Evolutionary conservation across 352 stramenopile genomes (phyloP).

Genomic region (Halophytophthora batemanensis): DNA sequence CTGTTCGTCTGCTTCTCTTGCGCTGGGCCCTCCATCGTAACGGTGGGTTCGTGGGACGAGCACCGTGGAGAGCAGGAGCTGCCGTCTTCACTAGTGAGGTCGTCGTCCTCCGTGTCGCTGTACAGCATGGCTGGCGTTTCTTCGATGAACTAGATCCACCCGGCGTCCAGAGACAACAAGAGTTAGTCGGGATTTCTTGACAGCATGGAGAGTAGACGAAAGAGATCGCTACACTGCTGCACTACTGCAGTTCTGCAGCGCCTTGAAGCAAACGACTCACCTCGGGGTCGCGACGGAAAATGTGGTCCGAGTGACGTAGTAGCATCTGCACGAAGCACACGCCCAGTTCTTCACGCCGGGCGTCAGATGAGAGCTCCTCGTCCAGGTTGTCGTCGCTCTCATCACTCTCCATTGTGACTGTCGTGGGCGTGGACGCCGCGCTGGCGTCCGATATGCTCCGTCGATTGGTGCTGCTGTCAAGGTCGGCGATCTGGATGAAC

Average conservation of each 20-base stretch:
- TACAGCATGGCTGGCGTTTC: conserved; percentile 32
- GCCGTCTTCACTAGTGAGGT: conserved; percentile 36
- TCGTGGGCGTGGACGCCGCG: neutral
- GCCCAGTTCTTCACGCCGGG: conserved; percentile 23
- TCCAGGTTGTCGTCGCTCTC: conserved; percentile 2
- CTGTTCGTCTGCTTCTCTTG: conserved; percentile 1
- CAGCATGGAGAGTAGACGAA: too few relatives aligned
- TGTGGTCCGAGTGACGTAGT: conserved; percentile 57
- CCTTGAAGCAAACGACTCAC: too few relatives aligned
- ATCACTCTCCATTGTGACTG: neutral
- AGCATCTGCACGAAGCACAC: conserved; percentile 64
- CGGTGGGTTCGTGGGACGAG: conserved; percentile 3
- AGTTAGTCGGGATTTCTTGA: too few relatives aligned
- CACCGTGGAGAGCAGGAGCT: neutral
- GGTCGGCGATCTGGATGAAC: conserved; percentile 37
- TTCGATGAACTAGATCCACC: conserved; percentile 19
- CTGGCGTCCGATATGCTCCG: neutral
- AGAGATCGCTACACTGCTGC: too few relatives aligned
- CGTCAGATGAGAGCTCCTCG: neutral
- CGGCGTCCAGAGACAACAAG: too few relatives aligned
- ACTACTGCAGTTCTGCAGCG: too few relatives aligned
- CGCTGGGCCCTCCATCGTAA: conserved; percentile 6
- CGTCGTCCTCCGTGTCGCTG: conserved; percentile 64
- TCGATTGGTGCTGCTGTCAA: neutral
- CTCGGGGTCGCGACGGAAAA: conserved; percentile 60